Evolutionary conservation across 352 stramenopile genomes (phyloP), one percentile per base, ranked within the genome.

Genomic region (Pythium aquatile): DNA sequence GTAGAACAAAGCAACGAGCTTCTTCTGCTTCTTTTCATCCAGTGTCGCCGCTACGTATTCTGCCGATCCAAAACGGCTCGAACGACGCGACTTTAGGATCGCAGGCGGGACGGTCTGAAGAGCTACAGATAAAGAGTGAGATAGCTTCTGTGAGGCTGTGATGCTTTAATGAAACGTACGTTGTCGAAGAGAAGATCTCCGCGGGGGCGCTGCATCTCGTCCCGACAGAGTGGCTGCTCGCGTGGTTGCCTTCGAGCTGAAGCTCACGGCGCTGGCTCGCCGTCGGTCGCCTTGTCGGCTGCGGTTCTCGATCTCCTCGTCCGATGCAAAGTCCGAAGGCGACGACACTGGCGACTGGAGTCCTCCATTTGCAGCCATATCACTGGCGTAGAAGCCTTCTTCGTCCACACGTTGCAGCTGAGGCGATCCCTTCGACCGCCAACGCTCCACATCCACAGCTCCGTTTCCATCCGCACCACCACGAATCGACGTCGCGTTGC

Each of bases 1-100:
- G 30, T 65, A 72, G 20, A 72, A 72, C 5, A 72, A 40, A 9
- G 66, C 66, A 0, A 72, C 48, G 14, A 65, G 24, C 49, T 72
- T 72, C 28, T 65, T 64, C 26, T 72, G 66, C 59, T 68, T 68
- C n/a, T 47, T 49, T 11, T 61, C 54, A 32, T 72, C 40, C 10
- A 72, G 47, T 13, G 59, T 60, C 28, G 58, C 10, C 1, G 26
- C 33, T 11, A 60, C 44, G 13, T 35, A 52, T 4, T 53, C 39
- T 47, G 39, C 14, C 4, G 30, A 48, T 32, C 8, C 33, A 35
- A 33, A 14, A 10, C 35, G 32, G 33, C n/a, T 60, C 33, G 35
- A 29, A 13, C 54, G 35, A 2, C 28, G 32, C 2, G 10, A 32
- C 11, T 17, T 29, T 26, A 33, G 30, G 16, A 32, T 32, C 20